Evolutionary conservation across 1,284 basidiomycete species (phyloP).

Genomic region (Clitocybe nebularis): DNA sequence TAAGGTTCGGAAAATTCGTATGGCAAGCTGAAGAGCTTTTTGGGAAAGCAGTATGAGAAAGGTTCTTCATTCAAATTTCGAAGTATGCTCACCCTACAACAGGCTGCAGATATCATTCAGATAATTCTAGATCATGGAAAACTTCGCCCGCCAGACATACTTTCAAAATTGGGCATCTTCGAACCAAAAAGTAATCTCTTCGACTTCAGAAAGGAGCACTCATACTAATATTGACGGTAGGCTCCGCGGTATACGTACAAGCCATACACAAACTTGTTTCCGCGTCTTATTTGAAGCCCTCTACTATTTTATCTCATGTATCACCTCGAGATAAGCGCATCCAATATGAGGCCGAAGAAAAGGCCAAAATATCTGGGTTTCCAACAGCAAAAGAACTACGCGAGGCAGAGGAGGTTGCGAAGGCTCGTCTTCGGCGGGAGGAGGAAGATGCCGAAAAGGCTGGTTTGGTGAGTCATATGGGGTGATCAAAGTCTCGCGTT

Average conservation of each 20-base stretch:
- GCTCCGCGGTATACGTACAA: constrained; percentile 48
- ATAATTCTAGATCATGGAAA: constrained; percentile 84
- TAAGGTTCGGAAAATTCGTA: constrained; percentile 80
- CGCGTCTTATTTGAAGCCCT: constrained; percentile 64
- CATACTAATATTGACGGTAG: constrained; percentile 30
- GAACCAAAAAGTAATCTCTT: constrained; percentile 54
- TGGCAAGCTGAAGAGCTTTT: constrained; percentile 68
- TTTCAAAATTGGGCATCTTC: constrained; percentile 47
- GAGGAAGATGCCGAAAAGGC: constrained; percentile 69
- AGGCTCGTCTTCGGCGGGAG: constrained; percentile 58
- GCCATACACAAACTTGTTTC: constrained; percentile 64
- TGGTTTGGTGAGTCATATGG: constrained; percentile 54
- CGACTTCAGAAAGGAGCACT: not conserved
- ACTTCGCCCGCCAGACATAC: constrained; percentile 71
- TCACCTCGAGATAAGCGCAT: constrained; percentile 76
- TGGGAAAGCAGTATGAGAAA: constrained; percentile 65
- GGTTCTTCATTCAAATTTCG: not conserved
- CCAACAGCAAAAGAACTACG: constrained; percentile 74
- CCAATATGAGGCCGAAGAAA: constrained; percentile 72
- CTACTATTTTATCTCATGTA: constrained; percentile 65
- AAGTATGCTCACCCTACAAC: constrained; percentile 7
- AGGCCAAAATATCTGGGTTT: constrained; percentile 63
- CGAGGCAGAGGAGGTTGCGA: constrained; percentile 62
- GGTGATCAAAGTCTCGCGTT: constrained; percentile 3
- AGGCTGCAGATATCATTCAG: constrained; percentile 77